These are phyloP conservation scores for Lenwebbia sp. DNA, from an alignment of 345 rosid genomes.

Conservation along the genomic window DNA sequence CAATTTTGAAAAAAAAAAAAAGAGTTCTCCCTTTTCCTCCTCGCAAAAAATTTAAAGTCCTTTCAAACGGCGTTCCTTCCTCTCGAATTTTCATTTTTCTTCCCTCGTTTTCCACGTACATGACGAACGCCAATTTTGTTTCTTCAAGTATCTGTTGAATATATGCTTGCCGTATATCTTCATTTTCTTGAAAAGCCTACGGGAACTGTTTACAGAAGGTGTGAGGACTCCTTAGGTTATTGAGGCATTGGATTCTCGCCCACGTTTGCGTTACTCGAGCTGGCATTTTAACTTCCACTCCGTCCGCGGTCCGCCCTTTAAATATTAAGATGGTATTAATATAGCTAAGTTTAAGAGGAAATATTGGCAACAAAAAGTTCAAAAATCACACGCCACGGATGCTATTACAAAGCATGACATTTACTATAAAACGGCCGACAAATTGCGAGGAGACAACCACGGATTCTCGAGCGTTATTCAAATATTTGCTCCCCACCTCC, in stretches of 20 bases:
- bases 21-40: neutral
- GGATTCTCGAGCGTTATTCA: neutral
- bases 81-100: neutral
- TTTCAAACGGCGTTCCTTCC: neutral
- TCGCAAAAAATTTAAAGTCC: too few species aligned
- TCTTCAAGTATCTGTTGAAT: neutral
- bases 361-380: neutral
- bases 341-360: neutral
- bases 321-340: neutral
- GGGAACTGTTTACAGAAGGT: rapidly evolving
- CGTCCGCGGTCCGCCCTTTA: neutral
- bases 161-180: neutral
- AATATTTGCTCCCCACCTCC: neutral
- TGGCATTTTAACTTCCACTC: neutral
- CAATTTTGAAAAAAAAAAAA: neutral
- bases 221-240: neutral
- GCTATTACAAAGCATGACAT: neutral
- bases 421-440: neutral
- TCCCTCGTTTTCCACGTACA: too few species aligned
- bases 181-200: neutral
- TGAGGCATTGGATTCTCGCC: neutral
- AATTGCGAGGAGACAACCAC: neutral
- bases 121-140: neutral
- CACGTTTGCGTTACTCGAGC: neutral
- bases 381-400: neutral